These are phyloP conservation scores for Fraxinus ornus DNA, from an alignment of 305 asterid genomes.

Conservation along the genomic window DNA sequence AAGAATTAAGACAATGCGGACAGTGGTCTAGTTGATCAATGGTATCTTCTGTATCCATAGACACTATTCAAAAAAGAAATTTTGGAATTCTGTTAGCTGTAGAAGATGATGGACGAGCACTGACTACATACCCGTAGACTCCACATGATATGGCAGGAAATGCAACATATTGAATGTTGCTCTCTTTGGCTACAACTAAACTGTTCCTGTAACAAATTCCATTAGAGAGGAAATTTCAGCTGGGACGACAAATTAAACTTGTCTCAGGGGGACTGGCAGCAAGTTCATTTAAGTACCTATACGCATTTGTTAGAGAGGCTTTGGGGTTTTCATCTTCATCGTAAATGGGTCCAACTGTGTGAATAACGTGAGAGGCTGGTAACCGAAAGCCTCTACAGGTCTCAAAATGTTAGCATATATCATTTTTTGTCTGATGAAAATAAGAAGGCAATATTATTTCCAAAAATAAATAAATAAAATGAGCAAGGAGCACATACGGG, in stretches of 20 bases:
- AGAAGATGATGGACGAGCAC: slow-evolving; percentile 3
- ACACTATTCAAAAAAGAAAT: background rate
- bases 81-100: background rate
- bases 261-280: background rate
- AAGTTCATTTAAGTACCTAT: slow-evolving; percentile 46
- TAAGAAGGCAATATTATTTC: background rate
- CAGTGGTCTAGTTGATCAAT: background rate
- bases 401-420: slow-evolving; percentile 25
- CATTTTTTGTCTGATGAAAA: slow-evolving; percentile 18
- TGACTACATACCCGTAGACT: slow-evolving; percentile 51
- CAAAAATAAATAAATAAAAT: background rate
- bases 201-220: slow-evolving; percentile 62
- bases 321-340: slow-evolving; percentile 51
- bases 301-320: slow-evolving; percentile 68
- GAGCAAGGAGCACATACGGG: slow-evolving; percentile 42
- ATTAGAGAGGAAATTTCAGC: slow-evolving; percentile 17
- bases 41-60: background rate
- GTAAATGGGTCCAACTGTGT: slow-evolving; percentile 96
- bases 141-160: slow-evolving; percentile 96
- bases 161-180: slow-evolving; percentile 70
- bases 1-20: background rate
- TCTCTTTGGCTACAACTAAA: slow-evolving; percentile 66
- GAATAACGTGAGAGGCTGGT: slow-evolving; percentile 91
- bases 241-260: slow-evolving; percentile 7
- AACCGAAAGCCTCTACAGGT: slow-evolving; percentile 71